Percentiles rank a stretch among this genome's conserved stretches.
phyloP scores from a whole-genome alignment of 1,284 basidiomycete genomes.

The Paramarasmius palmivorus region DNA sequence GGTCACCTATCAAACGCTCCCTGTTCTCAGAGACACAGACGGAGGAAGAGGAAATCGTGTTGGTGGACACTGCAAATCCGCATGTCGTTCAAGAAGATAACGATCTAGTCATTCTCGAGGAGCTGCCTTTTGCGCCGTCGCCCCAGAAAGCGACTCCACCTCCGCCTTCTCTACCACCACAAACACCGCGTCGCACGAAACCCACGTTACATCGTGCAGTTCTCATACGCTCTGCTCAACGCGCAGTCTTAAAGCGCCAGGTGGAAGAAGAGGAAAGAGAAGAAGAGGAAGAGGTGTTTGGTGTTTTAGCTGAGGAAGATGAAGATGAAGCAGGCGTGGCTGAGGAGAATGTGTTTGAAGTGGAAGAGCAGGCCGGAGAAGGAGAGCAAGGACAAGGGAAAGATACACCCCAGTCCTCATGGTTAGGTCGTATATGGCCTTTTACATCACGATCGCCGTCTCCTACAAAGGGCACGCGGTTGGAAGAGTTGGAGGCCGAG shows the following conservation, averaged over 20 bases:
- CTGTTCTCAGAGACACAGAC: conserved; percentile 20
- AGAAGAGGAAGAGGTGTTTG: conserved; percentile 35
- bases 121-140: conserved; percentile 33
- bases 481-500: not conserved
- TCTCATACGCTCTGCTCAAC: conserved; percentile 66
- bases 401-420: conserved; percentile 31
- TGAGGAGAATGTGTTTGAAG: conserved; percentile 15
- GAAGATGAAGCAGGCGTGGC: conserved; percentile 25
- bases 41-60: conserved; percentile 52
- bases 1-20: conserved; percentile 13
- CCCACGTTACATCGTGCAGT: conserved; percentile 66
- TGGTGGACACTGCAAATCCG: conserved; percentile 67
- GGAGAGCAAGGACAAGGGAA: conserved; percentile 20
- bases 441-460: conserved; percentile 30
- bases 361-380: conserved; percentile 22
- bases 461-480: conserved; percentile 7
- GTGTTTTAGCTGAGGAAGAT: conserved; percentile 41
- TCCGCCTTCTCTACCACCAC: conserved; percentile 18
- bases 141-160: conserved; percentile 15
- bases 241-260: conserved; percentile 38
- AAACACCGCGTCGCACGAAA: conserved; percentile 28
- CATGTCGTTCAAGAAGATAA: conserved; percentile 67
- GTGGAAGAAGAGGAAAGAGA: conserved; percentile 38
- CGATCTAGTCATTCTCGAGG: conserved; percentile 71
- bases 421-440: conserved; percentile 35